A percentile compares a stretch with the other conserved stretches of the same genome.
phyloP scores from a whole-genome alignment of 257 asterid species.

The Solanum ossicruentum region DNA sequence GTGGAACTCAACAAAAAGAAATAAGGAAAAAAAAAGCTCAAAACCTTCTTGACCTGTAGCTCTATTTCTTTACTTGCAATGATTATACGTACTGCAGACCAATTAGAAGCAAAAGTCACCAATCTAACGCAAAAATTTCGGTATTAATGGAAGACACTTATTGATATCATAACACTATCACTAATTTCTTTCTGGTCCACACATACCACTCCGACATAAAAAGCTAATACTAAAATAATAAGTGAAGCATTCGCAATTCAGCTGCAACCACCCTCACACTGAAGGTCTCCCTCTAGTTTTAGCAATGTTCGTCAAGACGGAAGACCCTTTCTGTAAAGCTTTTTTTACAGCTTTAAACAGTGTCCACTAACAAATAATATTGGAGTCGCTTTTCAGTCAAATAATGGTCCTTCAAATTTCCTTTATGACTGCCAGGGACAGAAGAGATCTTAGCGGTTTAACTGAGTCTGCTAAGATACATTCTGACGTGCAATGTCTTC shows the following conservation, averaged over 20 bases:
- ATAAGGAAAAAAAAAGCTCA: background rate
- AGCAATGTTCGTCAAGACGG: background rate
- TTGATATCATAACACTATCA: background rate
- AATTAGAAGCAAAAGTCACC: background rate
- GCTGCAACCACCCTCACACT: background rate
- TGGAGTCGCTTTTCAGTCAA: background rate
- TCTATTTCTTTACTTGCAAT: background rate
- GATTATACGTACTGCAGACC: background rate
- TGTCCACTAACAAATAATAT: background rate
- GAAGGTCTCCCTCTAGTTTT: background rate
- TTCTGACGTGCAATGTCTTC: background rate
- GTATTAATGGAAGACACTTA: background rate
- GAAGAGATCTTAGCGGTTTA: background rate
- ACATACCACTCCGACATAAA: background rate
- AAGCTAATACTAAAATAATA: background rate
- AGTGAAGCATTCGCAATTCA: background rate
- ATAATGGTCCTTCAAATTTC: background rate
- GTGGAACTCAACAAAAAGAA: background rate
- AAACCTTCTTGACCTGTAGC: background rate
- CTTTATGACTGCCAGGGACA: background rate
- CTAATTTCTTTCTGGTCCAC: background rate
- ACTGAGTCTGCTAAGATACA: background rate
- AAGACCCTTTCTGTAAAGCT: background rate
- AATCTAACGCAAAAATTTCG: background rate
- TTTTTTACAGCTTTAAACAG: background rate